A percentile compares a stretch with the other conserved stretches of the same genome.
Evolutionary conservation across 108 stramenopile genomes (phyloP).

Genomic region (Cyclostephanos tholiformis): DNA sequence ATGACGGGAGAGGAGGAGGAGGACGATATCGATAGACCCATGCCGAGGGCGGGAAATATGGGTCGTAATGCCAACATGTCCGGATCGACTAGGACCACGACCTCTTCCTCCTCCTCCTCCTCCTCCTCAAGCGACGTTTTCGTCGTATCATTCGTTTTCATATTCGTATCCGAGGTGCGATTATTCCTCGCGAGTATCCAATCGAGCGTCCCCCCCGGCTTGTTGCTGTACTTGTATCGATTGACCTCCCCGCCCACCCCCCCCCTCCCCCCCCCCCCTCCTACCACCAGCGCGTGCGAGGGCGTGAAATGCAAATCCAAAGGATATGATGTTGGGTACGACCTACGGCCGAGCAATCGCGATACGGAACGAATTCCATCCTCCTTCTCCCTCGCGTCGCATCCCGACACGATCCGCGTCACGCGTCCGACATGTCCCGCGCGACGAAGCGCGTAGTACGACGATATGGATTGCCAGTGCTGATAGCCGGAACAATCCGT

Average conservation of each 20-base stretch:
- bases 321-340: constrained; percentile 27
- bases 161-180: background rate
- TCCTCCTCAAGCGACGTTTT: background rate
- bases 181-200: constrained; percentile 55
- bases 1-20: constrained; percentile 3
- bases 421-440: constrained; percentile 79
- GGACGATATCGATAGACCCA: constrained; percentile 3
- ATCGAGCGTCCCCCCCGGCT: constrained; percentile 86
- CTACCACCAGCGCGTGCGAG: constrained; percentile 34
- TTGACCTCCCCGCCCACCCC: background rate
- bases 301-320: constrained; percentile 79
- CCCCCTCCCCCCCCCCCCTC: background rate
- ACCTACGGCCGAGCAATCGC: constrained; percentile 1
- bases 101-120: constrained; percentile 54
- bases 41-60: constrained; percentile 57
- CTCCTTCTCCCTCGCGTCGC: constrained; percentile 32
- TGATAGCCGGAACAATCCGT: constrained; percentile 91
- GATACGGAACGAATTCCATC: constrained; percentile 20
- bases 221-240: constrained; percentile 89
- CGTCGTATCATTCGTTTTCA: too few relatives aligned
- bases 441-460: constrained; percentile 74
- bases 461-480: constrained; percentile 90
- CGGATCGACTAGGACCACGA: constrained; percentile 78
- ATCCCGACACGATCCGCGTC: constrained; percentile 89
- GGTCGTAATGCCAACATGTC: constrained; percentile 81